Evolutionary conservation across 352 stramenopile species (phyloP).

Genomic region (Hyaloperonospora brassicae): DNA sequence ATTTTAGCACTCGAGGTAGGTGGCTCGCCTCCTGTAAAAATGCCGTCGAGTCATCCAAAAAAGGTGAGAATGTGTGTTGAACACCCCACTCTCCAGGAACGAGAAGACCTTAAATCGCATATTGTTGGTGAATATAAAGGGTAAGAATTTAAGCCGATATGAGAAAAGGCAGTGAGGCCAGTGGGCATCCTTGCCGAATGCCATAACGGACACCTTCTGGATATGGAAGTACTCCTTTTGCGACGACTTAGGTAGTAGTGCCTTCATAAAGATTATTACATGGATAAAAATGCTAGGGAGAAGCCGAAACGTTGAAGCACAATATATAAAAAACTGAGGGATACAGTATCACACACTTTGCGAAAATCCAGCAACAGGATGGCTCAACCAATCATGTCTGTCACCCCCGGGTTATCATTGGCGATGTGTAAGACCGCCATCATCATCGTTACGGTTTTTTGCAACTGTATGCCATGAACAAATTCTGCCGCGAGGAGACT

Average conservation of each 20-base stretch:
- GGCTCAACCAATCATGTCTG: neutral
- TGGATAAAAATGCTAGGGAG: neutral
- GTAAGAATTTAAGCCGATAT: neutral
- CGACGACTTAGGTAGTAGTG: no score
- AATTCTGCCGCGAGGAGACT: conserved; percentile 3
- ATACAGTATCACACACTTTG: conserved; percentile 4
- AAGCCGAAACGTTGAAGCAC: neutral
- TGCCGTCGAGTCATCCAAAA: no score
- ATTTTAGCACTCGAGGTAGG: no score
- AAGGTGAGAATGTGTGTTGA: neutral
- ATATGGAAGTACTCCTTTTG: neutral
- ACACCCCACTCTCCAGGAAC: neutral
- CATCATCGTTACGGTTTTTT: conserved; percentile 8
- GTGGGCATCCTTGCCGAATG: neutral
- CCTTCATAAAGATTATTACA: neutral
- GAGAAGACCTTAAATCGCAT: neutral
- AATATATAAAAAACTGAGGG: conserved; percentile 1
- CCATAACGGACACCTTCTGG: neutral
- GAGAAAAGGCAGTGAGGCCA: neutral
- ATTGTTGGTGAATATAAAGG: neutral
- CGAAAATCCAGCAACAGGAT: conserved; percentile 9
- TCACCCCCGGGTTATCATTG: neutral
- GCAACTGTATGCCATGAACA: conserved; percentile 2
- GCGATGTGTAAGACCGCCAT: neutral
- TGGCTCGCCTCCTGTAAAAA: no score